These are phyloP conservation scores for Ichthyophthirius multifiliis DNA, from an alignment of 169 alveolate species.

Conservation along the genomic window DNA sequence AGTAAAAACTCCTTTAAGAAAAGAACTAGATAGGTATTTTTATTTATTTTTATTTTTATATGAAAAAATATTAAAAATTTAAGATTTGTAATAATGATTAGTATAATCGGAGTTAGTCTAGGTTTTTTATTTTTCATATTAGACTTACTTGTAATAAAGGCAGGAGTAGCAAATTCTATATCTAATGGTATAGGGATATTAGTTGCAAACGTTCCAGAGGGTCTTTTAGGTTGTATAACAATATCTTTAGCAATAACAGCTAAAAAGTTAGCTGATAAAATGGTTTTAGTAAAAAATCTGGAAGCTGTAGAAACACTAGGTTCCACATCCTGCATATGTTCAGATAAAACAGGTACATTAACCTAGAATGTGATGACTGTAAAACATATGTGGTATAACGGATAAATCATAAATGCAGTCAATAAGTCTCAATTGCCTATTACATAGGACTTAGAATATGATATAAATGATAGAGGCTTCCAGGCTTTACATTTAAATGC, in stretches of 20 bases:
- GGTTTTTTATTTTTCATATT: conserved; percentile 77
- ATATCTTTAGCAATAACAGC: conserved; percentile 85
- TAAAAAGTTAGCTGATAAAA: conserved; percentile 75
- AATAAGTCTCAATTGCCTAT: conserved; percentile 50
- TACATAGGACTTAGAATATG: conserved; percentile 37
- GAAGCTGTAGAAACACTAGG: conserved; percentile 88
- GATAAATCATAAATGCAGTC: conserved; percentile 58
- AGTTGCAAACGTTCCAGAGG: conserved; percentile 87
- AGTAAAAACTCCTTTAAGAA: conserved; percentile 76
- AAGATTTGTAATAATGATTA: conserved; percentile 76
- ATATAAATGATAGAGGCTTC: conserved; percentile 48
- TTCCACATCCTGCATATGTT: conserved; percentile 84
- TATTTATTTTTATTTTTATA: neutral
- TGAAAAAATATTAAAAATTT: neutral
- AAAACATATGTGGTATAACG: conserved; percentile 76
- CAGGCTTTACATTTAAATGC: conserved; percentile 25
- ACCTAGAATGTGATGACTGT: conserved; percentile 87
- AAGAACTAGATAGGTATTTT: conserved; percentile 62
- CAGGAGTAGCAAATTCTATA: conserved; percentile 67
- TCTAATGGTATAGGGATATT: conserved; percentile 83
- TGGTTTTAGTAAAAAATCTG: conserved; percentile 83
- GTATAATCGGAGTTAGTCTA: conserved; percentile 67
- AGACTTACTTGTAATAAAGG: conserved; percentile 65
- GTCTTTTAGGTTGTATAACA: conserved; percentile 74
- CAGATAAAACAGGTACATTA: conserved; percentile 86